Evolutionary conservation across 2,329 filamentous ascomycete genomes (phyloP), one percentile per base, ranked within the genome.

Genomic region (Bipolaris gigantea): DNA sequence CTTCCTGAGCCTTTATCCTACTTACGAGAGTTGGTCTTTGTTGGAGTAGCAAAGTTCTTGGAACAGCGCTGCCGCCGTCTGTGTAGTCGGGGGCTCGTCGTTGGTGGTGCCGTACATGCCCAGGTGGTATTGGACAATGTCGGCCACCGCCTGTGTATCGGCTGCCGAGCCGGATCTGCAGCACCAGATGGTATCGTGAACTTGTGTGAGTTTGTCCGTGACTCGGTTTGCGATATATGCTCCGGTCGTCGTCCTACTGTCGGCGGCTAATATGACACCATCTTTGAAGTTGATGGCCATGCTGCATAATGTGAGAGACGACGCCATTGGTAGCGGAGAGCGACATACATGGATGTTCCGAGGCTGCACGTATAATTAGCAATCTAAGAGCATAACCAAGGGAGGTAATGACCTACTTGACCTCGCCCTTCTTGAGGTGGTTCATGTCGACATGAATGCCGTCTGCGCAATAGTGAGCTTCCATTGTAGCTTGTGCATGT

Each of bases 201-300:
- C 93, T 81, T 92, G 89, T 70, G 94, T 99, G 75, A 99, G 87
- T 83, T 99, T 99, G 84, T 99, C 94, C 62, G 94, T 99, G 63
- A 99, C 94, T 82, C 94, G 89, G 79, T 99, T 99, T 69, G 94
- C 94, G 73, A 99, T 97, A 83, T 97, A 99, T 67, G 93, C 87
- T 70, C 94, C 94, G 50, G 93, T 99, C 42, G 94, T 99, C 64
- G 94, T 99, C 81, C 94, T 87, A 72, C 92, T 97, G 78, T 99
- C 94, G 69, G 94, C 94, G 63, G 94, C 90, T 86, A 99, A 84
- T 78, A 99, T 97, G 55, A 99, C 94, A 59, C 94, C 94, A 71
- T 96, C 92, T 75, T 94, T 94, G 85, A 99, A 99, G 72, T 95
- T 97, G 76, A 97, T 92, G 58, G 94, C 94, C 94, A 99, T 99